Evolutionary conservation across 2,329 filamentous ascomycete species (phyloP).

Genomic region (Amauroascus verrucosus): DNA sequence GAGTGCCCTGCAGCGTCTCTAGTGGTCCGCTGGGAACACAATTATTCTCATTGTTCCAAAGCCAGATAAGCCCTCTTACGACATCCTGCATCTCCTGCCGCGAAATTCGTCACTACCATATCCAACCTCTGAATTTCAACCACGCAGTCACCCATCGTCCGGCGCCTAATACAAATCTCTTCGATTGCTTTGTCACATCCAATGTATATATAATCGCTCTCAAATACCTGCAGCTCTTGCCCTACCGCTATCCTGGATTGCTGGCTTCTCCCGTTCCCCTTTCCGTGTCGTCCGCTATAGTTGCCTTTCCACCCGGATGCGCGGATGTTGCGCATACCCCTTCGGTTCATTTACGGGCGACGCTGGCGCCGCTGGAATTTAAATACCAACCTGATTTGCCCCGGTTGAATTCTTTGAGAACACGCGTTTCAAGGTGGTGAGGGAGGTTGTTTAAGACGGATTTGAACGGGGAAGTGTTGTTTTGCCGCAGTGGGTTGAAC

Average conservation of each 20-base stretch:
- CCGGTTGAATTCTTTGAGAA: slow-evolving; percentile 5
- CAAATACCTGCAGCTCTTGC: background rate
- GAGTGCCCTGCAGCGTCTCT: background rate
- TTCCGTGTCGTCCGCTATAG: background rate
- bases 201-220: slow-evolving; percentile 3
- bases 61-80: background rate
- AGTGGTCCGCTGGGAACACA: background rate
- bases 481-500: background rate
- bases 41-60: background rate
- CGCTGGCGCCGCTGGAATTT: slow-evolving; percentile 22
- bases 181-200: background rate
- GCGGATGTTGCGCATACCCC: slow-evolving; percentile 22
- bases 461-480: background rate
- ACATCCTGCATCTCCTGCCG: background rate
- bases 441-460: background rate
- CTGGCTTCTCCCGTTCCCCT: background rate
- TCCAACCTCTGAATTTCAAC: background rate
- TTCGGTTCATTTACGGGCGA: slow-evolving; percentile 18
- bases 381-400: slow-evolving; percentile 2
- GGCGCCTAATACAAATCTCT: background rate
- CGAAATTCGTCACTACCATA: background rate
- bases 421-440: background rate
- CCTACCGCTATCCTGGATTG: background rate
- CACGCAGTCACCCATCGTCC: background rate
- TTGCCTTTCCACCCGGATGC: slow-evolving; percentile 4